phyloP scores from a whole-genome alignment of 208 protist genomes.

The Crithidia sp. region DNA sequence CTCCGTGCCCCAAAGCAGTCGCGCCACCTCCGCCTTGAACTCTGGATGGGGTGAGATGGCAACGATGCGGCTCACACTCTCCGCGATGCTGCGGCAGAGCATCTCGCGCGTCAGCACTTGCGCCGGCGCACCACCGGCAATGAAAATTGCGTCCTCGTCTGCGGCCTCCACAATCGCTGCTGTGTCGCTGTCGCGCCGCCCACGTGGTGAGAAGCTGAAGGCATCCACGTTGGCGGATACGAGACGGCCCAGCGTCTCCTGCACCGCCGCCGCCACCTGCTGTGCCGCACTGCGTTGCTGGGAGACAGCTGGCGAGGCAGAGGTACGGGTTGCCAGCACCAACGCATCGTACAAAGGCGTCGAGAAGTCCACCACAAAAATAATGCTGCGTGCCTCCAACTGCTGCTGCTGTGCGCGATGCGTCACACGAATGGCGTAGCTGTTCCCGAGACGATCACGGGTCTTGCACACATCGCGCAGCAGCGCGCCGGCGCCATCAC shows the following conservation, averaged over 20 bases:
- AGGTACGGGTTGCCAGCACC: not conserved
- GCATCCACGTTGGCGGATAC: slow-evolving; percentile 53
- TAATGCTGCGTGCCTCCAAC: slow-evolving; percentile 28
- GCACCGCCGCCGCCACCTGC: slow-evolving; percentile 48
- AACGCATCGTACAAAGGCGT: slow-evolving; percentile 9
- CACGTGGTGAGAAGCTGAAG: slow-evolving; percentile 34
- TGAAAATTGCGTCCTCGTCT: too few species aligned
- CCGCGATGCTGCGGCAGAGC: slow-evolving; percentile 59
- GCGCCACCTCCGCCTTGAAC: slow-evolving; percentile 65
- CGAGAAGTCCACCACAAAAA: slow-evolving; percentile 44
- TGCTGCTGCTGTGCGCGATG: not conserved
- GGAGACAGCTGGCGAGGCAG: not conserved
- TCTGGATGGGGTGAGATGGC: slow-evolving; percentile 43
- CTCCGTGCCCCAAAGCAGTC: slow-evolving; percentile 39
- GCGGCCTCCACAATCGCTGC: not conserved
- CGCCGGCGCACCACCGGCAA: not conserved
- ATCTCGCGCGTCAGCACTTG: slow-evolving; percentile 18
- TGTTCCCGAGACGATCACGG: slow-evolving; percentile 31
- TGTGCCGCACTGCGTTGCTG: not conserved
- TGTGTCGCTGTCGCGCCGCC: not conserved
- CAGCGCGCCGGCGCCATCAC: not conserved
- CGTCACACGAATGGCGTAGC: slow-evolving; percentile 17
- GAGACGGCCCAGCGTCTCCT: slow-evolving; percentile 45
- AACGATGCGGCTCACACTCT: slow-evolving; percentile 62
- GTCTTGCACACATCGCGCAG: slow-evolving; percentile 18